A percentile compares a stretch with the other conserved stretches of the same genome.
Conservation (phyloP, 129 eudicot species). For the Lonicera japonica region DNA sequence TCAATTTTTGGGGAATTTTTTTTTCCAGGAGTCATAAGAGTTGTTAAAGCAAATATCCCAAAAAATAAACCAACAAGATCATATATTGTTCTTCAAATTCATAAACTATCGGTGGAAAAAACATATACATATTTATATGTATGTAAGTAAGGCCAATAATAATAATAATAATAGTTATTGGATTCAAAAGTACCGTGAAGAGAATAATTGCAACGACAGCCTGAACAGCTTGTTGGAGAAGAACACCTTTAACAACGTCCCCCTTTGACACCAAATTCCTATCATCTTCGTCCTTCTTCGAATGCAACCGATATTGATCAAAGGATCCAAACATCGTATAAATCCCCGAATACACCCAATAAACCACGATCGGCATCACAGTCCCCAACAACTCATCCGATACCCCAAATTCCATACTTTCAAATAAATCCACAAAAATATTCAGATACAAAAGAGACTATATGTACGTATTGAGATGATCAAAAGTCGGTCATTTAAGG, state of each 20-base stretch:
- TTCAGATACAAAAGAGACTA: too few relatives aligned
- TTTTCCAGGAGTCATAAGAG: too few relatives aligned
- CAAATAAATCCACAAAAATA: not conserved
- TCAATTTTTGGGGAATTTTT: too few relatives aligned
- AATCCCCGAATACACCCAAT: conserved; percentile 75
- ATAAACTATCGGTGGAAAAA: too few relatives aligned
- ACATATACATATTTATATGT: too few relatives aligned
- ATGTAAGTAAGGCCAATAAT: not conserved
- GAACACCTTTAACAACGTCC: conserved; percentile 71
- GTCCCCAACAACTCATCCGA: conserved; percentile 87
- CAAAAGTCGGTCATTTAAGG: too few relatives aligned
- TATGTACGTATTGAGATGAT: too few relatives aligned
- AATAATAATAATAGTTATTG: too few relatives aligned
- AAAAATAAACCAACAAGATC: too few relatives aligned
- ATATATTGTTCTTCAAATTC: too few relatives aligned
- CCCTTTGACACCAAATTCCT: conserved; percentile 66
- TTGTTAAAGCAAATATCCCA: too few relatives aligned
- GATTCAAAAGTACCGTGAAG: conserved; percentile 44
- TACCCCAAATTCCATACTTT: conserved; percentile 30
- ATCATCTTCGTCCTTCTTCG: conserved; percentile 61
- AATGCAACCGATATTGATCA: conserved; percentile 66
- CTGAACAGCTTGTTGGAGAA: conserved; percentile 73
- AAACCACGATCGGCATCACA: conserved; percentile 64
- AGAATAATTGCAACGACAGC: conserved; percentile 66
- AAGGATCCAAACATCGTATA: conserved; percentile 52